Percentiles rank a stretch among this genome's conserved stretches.
Conservation (phyloP, 2,329 filamentous ascomycete genomes). For the Acephala macrosclerotiorum region DNA sequence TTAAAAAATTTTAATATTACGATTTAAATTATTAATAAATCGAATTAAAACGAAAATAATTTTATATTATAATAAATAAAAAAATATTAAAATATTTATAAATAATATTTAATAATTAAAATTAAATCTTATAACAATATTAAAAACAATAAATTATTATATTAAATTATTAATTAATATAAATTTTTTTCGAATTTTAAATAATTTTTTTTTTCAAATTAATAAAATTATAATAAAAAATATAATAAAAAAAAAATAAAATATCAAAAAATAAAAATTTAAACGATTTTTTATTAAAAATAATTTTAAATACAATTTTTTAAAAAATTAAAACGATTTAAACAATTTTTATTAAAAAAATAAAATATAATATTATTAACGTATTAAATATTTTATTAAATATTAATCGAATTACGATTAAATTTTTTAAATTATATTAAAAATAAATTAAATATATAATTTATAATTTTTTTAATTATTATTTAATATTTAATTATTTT, state of each 20-base stretch:
- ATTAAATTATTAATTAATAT: not conserved
- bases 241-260: not conserved
- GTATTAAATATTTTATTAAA: not conserved
- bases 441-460: not conserved
- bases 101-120: no score
- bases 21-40: no score
- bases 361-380: not conserved
- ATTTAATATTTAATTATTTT: no score
- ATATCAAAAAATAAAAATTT: constrained; percentile 25
- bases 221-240: not conserved
- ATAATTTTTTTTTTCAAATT: not conserved
- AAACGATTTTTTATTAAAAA: not conserved
- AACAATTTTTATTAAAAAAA: not conserved
- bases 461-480: no score
- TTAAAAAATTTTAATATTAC: no score
- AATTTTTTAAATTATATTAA: not conserved
- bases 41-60: no score
- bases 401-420: no score
- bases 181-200: not conserved
- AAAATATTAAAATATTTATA: no score
- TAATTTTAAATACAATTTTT: no score
- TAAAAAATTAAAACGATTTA: not conserved
- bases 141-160: not conserved
- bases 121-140: no score
- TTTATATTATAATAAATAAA: no score